Evolutionary conservation across 2,329 filamentous ascomycete species (phyloP).

Genomic region (Aspergillus novoparasiticus): DNA sequence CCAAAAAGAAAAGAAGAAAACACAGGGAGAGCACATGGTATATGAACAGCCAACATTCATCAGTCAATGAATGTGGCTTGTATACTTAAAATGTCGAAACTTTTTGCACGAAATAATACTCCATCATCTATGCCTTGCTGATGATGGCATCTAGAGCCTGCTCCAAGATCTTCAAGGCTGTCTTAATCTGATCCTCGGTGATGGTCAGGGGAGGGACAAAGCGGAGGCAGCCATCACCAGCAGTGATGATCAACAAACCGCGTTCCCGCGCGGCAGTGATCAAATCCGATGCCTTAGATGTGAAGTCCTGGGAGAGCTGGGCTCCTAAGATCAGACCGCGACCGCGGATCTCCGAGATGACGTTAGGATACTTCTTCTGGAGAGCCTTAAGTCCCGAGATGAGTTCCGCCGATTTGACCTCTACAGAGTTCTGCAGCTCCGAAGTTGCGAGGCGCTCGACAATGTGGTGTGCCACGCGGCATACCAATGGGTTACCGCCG

Average conservation of each 20-base stretch:
- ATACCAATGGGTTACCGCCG: conserved; percentile 86
- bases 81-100: not conserved
- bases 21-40: not conserved
- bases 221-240: conserved; percentile 85
- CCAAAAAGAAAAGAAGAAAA: not conserved
- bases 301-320: conserved; percentile 72
- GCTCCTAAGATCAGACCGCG: conserved; percentile 83
- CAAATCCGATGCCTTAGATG: conserved; percentile 57
- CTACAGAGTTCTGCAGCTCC: conserved; percentile 69
- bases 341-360: conserved; percentile 79
- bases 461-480: conserved; percentile 82
- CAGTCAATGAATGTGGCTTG: not conserved
- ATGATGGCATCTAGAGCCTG: conserved; percentile 64
- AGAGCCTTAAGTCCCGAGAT: conserved; percentile 60
- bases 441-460: conserved; percentile 74
- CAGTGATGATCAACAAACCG: conserved; percentile 87
- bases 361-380: conserved; percentile 64
- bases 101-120: not conserved
- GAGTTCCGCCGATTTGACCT: conserved; percentile 66
- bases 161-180: conserved; percentile 75
- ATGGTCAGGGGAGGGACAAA: conserved; percentile 89
- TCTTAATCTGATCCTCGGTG: conserved; percentile 75
- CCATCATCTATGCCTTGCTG: conserved; percentile 31
- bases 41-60: conserved; percentile 4
- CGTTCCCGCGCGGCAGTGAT: conserved; percentile 85